phyloP scores from a whole-genome alignment of 305 asterid species.

The Fraxinus greggii region DNA sequence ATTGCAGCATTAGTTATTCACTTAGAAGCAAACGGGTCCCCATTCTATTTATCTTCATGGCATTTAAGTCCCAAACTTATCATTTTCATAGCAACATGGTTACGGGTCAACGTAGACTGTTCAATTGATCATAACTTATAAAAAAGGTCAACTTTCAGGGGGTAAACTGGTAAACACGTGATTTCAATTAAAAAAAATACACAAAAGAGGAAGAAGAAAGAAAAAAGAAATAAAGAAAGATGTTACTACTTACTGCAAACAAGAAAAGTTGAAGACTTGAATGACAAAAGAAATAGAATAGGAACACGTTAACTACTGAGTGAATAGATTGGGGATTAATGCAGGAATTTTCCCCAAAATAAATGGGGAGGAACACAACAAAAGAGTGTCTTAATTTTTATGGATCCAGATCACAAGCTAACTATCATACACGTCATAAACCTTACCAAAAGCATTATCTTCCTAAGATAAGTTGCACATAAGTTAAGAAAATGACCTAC shows the following conservation, averaged over 20 bases:
- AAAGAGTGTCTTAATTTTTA: background rate
- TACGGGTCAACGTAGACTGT: background rate
- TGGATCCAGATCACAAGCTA: background rate
- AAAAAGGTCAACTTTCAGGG: background rate
- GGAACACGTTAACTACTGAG: background rate
- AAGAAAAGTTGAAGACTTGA: background rate
- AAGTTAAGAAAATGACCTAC: background rate
- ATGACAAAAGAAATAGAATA: background rate
- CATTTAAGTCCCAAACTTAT: background rate
- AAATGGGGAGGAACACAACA: background rate
- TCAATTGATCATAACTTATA: background rate
- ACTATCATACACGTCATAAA: background rate
- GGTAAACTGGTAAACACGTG: background rate
- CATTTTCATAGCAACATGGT: background rate
- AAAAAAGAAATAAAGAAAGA: background rate
- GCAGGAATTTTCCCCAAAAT: background rate
- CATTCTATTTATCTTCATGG: background rate
- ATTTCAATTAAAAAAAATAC: background rate
- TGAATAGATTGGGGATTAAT: background rate
- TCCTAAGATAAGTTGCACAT: background rate
- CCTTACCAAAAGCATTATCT: background rate
- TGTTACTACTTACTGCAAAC: background rate
- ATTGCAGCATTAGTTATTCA: background rate
- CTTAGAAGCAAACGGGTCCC: background rate
- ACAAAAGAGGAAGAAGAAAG: background rate